Conservation (phyloP, 208 protist genomes). For the Leishmania mexicana region DNA sequence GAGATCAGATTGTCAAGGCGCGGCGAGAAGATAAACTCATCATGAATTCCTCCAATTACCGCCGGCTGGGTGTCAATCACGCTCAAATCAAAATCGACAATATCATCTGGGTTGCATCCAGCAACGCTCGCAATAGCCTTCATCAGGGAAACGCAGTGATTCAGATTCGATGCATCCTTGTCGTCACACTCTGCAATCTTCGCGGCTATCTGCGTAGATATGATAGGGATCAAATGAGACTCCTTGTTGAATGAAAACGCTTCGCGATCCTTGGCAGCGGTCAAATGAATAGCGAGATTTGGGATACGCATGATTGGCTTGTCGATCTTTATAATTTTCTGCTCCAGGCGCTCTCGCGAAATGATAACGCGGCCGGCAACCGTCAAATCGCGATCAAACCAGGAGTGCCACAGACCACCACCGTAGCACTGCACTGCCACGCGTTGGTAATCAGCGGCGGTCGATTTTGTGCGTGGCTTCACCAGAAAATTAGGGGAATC, state of each 20-base stretch:
- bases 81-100: slow-evolving; percentile 96
- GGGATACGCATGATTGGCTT: slow-evolving; percentile 96
- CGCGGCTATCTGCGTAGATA: slow-evolving; percentile 63
- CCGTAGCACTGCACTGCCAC: slow-evolving; percentile 89
- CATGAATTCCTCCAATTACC: slow-evolving; percentile 86
- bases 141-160: slow-evolving; percentile 82
- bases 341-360: slow-evolving; percentile 34
- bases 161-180: slow-evolving; percentile 10
- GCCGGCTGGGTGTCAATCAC: slow-evolving; percentile 94
- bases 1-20: slow-evolving; percentile 96
- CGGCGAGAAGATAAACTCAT: slow-evolving; percentile 97
- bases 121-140: slow-evolving; percentile 67
- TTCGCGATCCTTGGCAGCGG: slow-evolving; percentile 66
- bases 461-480: slow-evolving; percentile 66
- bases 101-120: slow-evolving; percentile 69
- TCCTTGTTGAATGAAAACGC: slow-evolving; percentile 96
- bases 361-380: slow-evolving; percentile 86
- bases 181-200: slow-evolving; percentile 20
- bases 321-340: slow-evolving; percentile 76
- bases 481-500: slow-evolving; percentile 95
- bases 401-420: slow-evolving; percentile 90
- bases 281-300: slow-evolving; percentile 96
- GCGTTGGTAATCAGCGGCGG: slow-evolving; percentile 45
- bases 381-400: slow-evolving; percentile 91
- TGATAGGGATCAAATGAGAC: slow-evolving; percentile 93